Evolutionary conservation across 192 early-diverging fungal genomes (phyloP).

Genomic region (Backusella tuberculispora): DNA sequence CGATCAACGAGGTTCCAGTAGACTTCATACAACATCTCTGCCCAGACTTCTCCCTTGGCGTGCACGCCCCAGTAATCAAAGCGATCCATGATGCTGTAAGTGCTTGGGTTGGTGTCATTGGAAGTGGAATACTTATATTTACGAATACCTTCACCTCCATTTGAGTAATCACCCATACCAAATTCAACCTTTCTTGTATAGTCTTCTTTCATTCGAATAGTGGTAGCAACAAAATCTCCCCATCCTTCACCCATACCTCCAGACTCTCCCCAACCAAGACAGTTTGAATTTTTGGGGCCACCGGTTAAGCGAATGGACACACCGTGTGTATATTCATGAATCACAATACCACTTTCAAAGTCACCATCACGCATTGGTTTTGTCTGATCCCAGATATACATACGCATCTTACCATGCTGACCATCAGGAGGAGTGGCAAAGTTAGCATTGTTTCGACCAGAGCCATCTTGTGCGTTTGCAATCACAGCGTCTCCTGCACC

Average conservation of each 20-base stretch:
- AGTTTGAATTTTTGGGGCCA: conserved; percentile 87
- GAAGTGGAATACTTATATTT: conserved; percentile 83
- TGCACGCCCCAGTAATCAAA: conserved; percentile 91
- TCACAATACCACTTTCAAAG: conserved; percentile 88
- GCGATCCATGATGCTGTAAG: conserved; percentile 74
- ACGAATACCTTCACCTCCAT: conserved; percentile 83
- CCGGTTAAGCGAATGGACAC: conserved; percentile 90
- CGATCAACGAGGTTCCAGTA: conserved; percentile 70
- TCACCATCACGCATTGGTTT: conserved; percentile 80
- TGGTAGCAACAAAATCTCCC: conserved; percentile 90
- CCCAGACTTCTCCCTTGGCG: conserved; percentile 92
- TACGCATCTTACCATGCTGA: conserved; percentile 86
- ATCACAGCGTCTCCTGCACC: conserved; percentile 74
- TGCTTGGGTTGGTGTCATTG: conserved; percentile 75
- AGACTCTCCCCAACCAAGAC: conserved; percentile 83
- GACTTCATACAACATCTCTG: conserved; percentile 87
- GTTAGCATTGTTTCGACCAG: conserved; percentile 91
- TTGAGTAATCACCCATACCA: conserved; percentile 79
- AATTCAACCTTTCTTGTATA: conserved; percentile 65
- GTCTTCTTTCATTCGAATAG: conserved; percentile 63
- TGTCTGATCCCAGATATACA: conserved; percentile 90
- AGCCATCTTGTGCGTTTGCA: conserved; percentile 90
- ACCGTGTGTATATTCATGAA: conserved; percentile 94
- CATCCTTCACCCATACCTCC: conserved; percentile 96
- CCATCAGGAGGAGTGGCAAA: conserved; percentile 97